phyloP scores from a whole-genome alignment of 345 rosid species.

The Bruguiera parviflora region DNA sequence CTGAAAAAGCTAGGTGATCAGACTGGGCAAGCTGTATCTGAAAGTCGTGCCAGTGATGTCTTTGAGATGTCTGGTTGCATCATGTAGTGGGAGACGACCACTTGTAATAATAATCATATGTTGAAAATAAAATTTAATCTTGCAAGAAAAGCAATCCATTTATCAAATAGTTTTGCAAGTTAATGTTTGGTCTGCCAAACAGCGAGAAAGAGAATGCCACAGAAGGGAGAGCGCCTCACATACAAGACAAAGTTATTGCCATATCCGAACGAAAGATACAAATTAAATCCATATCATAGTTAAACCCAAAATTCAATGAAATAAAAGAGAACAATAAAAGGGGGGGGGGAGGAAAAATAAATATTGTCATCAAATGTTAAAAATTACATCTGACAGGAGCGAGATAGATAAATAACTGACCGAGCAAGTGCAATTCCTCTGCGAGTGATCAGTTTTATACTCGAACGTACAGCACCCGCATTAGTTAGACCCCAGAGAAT shows the following conservation, averaged over 20 bases:
- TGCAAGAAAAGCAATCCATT: slow-evolving; percentile 36
- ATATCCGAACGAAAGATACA: slow-evolving; percentile 12
- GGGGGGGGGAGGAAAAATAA: neutral
- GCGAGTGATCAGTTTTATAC: neutral
- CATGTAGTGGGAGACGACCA: slow-evolving; percentile 9
- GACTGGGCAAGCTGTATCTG: neutral
- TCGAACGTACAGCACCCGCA: slow-evolving; percentile 14
- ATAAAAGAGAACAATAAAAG: neutral
- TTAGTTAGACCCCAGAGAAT: neutral
- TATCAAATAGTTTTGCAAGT: slow-evolving; percentile 16
- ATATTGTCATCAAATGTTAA: neutral
- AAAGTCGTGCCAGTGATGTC: neutral
- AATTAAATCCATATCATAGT: neutral
- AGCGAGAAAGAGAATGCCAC: neutral
- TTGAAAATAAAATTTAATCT: slow-evolving; percentile 16
- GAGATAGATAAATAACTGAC: neutral
- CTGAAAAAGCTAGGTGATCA: no score
- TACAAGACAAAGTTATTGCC: neutral
- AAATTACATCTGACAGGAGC: neutral
- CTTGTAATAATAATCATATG: neutral
- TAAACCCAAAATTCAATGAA: neutral
- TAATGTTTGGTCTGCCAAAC: slow-evolving; percentile 34
- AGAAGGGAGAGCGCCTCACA: slow-evolving; percentile 1
- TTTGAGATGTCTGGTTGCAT: no score
- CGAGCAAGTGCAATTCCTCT: slow-evolving; percentile 1